Base-by-base conservation (phyloP, 805 yeast genomes). In the Saturnispora gosingensis region DNA sequence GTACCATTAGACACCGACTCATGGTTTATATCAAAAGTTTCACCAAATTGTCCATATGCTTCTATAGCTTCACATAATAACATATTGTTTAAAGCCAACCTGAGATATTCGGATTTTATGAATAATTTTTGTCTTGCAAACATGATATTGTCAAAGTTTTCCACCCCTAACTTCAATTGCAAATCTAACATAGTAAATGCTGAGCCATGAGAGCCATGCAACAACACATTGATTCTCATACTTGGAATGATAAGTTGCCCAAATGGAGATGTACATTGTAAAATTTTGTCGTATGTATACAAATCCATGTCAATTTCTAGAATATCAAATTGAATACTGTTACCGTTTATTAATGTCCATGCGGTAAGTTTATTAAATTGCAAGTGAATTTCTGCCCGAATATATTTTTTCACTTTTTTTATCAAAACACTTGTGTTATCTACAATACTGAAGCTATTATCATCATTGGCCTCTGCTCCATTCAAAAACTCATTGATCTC, bases 51-150 rank as follows among this genome's bases (percentile, higher is more conserved):
- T 5, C 53, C 59, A 24, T 52, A 60, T 1, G 58, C 50, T 4
- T 59, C 59, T 16, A 66, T 51, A 11, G 62, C 7, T 48, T 64
- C 64, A 25, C 56, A 56, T 1, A 61, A 36, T 27, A 56, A 70
- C 8, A 69, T 67, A 0, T 88, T 80, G 49, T 81, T 78, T 35
- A 84, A 61, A 53, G 81, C 77, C 3, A 83, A 56, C 42, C 89
- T 72, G 48, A 80, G 78, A 58, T 76, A 76, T 5, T 78, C 74
- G 3, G 87, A 80, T 49, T 75, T 80, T 1, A 84, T 61, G 54
- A 81, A 83, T 3, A 83, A 65, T 0, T 79, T 71, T 52, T 75
- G 78, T 2, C 68, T 59, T 2, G 57, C 45, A 16, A 59, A 53
- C 0, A 56, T 59, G 0, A 56, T 56, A 4, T 62, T 67, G 7